Conservation (phyloP, 352 stramenopile species). For the Phytophthora hybrid region DNA sequence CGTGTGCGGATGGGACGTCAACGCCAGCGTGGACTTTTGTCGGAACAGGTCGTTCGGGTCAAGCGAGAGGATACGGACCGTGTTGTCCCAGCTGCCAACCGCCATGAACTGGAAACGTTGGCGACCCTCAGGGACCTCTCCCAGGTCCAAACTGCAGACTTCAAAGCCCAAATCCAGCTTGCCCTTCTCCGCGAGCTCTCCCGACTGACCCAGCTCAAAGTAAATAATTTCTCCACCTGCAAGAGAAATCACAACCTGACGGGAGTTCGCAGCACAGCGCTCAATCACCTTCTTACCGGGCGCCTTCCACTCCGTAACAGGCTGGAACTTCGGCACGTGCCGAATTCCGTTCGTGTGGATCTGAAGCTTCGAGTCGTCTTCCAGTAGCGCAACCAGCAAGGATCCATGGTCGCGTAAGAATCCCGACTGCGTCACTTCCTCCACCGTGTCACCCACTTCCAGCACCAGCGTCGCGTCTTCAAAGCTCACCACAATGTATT, state of each 20-base stretch:
- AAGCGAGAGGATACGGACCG: slow-evolving; percentile 95
- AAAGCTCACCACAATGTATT: slow-evolving; percentile 99
- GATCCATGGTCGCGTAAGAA: slow-evolving; percentile 97
- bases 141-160: slow-evolving; percentile 98
- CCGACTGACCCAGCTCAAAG: slow-evolving; percentile 96
- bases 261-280: slow-evolving; percentile 95
- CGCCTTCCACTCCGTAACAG: slow-evolving; percentile 97
- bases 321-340: slow-evolving; percentile 94
- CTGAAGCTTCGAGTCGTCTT: slow-evolving; percentile 96
- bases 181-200: slow-evolving; percentile 93
- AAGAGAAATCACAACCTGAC: slow-evolving; percentile 97
- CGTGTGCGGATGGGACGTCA: slow-evolving; percentile 87
- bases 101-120: slow-evolving; percentile 96
- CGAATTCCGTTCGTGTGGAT: slow-evolving; percentile 96
- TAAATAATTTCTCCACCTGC: slow-evolving; percentile 97
- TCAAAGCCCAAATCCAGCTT: slow-evolving; percentile 96
- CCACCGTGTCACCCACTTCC: slow-evolving; percentile 96
- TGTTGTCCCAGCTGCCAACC: slow-evolving; percentile 95
- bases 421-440: slow-evolving; percentile 96
- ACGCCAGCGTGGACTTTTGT: slow-evolving; percentile 83
- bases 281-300: slow-evolving; percentile 98
- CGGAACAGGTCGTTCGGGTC: slow-evolving; percentile 92
- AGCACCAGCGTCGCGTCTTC: slow-evolving; percentile 98
- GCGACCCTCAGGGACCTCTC: slow-evolving; percentile 93
- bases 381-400: slow-evolving; percentile 94